Conservation (phyloP, 2,329 filamentous ascomycete genomes). For the Penicillium expansum region DNA sequence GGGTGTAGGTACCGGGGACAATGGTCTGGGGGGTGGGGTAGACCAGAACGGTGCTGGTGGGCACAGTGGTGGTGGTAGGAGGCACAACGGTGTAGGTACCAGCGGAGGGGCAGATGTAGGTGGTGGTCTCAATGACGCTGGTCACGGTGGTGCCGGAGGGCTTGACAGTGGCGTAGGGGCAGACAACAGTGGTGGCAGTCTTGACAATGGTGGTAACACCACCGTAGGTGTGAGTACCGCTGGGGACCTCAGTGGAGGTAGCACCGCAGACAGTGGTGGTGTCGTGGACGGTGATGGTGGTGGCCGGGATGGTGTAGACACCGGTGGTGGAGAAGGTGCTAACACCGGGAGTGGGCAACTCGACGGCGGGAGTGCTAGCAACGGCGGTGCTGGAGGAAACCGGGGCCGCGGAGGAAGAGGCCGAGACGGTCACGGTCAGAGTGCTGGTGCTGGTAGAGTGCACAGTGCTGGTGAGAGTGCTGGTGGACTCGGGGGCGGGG, state of each 20-base stretch:
- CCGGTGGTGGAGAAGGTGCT: constrained; percentile 63
- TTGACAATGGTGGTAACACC: constrained; percentile 70
- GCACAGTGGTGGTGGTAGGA: constrained; percentile 58
- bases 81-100: constrained; percentile 75
- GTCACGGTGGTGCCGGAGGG: constrained; percentile 59
- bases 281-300: constrained; percentile 65
- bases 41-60: constrained; percentile 52
- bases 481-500: constrained; percentile 10
- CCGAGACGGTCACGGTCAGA: constrained; percentile 33
- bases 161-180: constrained; percentile 65
- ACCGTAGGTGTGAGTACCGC: constrained; percentile 67
- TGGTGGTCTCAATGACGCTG: constrained; percentile 66
- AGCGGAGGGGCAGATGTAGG: constrained; percentile 68
- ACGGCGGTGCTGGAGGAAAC: constrained; percentile 18
- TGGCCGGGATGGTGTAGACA: constrained; percentile 72
- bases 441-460: constrained; percentile 41
- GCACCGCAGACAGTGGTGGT: constrained; percentile 66
- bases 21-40: constrained; percentile 66
- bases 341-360: constrained; percentile 49
- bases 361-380: constrained; percentile 13
- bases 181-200: constrained; percentile 64
- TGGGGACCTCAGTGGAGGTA: constrained; percentile 59
- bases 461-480: constrained; percentile 31
- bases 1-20: constrained; percentile 70
- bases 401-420: constrained; percentile 14